Conservation (phyloP, 768 basidiomycete genomes). For the Tylopilus sp. region DNA sequence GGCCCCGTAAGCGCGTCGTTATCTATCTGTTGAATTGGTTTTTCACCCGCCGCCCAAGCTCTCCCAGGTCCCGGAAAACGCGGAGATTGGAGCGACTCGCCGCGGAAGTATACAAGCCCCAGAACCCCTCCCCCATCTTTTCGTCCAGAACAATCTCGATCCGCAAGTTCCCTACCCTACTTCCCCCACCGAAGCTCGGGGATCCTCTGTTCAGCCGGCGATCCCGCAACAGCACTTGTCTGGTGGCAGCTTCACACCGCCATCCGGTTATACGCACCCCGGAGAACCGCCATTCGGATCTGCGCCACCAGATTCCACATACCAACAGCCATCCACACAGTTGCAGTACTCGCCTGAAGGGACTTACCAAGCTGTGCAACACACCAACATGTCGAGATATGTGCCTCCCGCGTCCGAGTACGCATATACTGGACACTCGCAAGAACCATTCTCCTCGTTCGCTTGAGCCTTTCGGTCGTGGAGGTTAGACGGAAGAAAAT, state of each 20-base stretch:
- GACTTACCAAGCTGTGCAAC: slow-evolving; percentile 13
- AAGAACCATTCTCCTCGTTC: slow-evolving; percentile 23
- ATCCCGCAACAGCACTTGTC: slow-evolving; percentile 20
- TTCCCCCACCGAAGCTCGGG: slow-evolving; percentile 16
- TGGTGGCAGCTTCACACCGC: slow-evolving; percentile 10
- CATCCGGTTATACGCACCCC: slow-evolving; percentile 8
- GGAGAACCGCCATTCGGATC: slow-evolving; percentile 21
- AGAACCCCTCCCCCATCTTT: slow-evolving; percentile 23
- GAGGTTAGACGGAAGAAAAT: slow-evolving; percentile 1
- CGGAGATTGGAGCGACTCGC: slow-evolving; percentile 20
- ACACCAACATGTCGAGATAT: slow-evolving; percentile 16
- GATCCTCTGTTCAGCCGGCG: slow-evolving; percentile 15
- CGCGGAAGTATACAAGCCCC: slow-evolving; percentile 26
- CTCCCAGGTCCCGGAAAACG: slow-evolving; percentile 21
- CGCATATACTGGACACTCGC: slow-evolving; percentile 19
- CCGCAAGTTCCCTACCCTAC: slow-evolving; percentile 14
- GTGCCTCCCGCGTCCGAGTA: slow-evolving; percentile 19
- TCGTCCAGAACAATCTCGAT: slow-evolving; percentile 17
- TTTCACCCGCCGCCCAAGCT: slow-evolving; percentile 10
- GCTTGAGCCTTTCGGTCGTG: slow-evolving; percentile 9
- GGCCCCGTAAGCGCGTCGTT: slow-evolving; percentile 17
- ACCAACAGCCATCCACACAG: slow-evolving; percentile 7
- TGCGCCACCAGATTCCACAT: slow-evolving; percentile 10
- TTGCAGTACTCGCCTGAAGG: slow-evolving; percentile 22
- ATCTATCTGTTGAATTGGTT: background rate